Evolutionary conservation across 371 early-diverging fungal genomes (phyloP).

Genomic region (Mucor mucedo): DNA sequence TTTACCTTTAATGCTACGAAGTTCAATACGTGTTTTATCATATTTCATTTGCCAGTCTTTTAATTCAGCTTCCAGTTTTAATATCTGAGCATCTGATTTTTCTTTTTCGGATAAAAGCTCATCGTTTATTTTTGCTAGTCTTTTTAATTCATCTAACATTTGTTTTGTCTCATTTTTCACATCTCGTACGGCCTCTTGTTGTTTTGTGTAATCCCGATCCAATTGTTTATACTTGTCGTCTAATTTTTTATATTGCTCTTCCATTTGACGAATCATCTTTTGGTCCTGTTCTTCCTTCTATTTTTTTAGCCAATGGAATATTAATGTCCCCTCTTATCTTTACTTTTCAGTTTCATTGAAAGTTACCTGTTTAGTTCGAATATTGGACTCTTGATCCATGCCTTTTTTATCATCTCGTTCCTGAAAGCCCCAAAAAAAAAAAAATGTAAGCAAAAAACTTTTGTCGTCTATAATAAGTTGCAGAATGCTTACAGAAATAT

Average conservation of each 20-base stretch:
- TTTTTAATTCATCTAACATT: slow-evolving; percentile 73
- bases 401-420: background rate
- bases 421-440: background rate
- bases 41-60: slow-evolving; percentile 58
- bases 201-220: slow-evolving; percentile 68
- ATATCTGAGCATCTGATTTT: slow-evolving; percentile 32
- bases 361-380: background rate
- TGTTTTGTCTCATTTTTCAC: slow-evolving; percentile 76
- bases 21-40: slow-evolving; percentile 48
- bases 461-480: no score
- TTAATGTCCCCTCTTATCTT: no score
- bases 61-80: slow-evolving; percentile 40
- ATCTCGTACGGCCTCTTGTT: slow-evolving; percentile 67
- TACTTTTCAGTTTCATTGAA: background rate
- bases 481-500: slow-evolving; percentile 11
- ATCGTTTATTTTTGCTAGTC: slow-evolving; percentile 65
- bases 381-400: background rate
- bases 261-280: slow-evolving; percentile 19
- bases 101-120: slow-evolving; percentile 58
- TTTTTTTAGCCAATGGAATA: background rate
- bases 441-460: background rate
- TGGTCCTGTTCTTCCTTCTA: slow-evolving; percentile 21
- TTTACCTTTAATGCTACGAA: slow-evolving; percentile 56
- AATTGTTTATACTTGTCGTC: slow-evolving; percentile 49
- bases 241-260: slow-evolving; percentile 26